phyloP scores from a whole-genome alignment of 345 rosid species.

The Linum trigynum region DNA sequence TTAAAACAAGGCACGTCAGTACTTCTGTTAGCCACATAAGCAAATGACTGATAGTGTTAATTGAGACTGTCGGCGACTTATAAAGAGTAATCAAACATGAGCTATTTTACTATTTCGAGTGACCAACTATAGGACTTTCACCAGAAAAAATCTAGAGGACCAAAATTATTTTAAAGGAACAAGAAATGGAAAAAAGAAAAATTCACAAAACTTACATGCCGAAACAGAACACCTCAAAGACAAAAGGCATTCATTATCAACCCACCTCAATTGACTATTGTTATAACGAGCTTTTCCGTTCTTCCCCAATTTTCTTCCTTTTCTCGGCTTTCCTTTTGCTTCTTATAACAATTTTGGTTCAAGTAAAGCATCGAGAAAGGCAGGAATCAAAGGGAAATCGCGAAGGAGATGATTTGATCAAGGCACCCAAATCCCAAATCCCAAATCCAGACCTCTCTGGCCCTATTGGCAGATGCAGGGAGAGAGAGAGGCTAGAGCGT shows the following conservation, averaged over 20 bases:
- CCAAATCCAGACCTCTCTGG: too few species aligned
- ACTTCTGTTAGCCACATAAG: too few species aligned
- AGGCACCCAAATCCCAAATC: too few species aligned
- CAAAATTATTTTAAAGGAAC: neutral
- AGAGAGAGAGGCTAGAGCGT: slow-evolving; percentile 14
- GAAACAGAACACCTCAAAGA: neutral
- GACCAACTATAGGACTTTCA: too few species aligned
- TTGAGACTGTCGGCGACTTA: too few species aligned
- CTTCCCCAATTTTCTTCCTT: neutral
- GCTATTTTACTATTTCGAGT: too few species aligned
- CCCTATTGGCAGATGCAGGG: neutral
- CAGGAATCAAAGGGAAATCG: neutral
- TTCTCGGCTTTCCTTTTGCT: too few species aligned
- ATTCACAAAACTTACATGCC: neutral
- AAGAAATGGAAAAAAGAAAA: neutral
- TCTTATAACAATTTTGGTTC: too few species aligned
- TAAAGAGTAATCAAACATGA: too few species aligned
- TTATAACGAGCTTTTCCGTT: neutral
- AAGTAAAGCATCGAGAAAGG: neutral
- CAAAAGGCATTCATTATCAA: neutral
- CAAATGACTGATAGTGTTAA: too few species aligned
- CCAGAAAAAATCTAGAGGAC: neutral
- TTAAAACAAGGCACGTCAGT: too few species aligned
- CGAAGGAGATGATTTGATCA: neutral
- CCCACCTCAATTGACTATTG: neutral